Base-by-base conservation (phyloP, 2,329 filamentous ascomycete species). In the Calonectria multiphialidica region DNA sequence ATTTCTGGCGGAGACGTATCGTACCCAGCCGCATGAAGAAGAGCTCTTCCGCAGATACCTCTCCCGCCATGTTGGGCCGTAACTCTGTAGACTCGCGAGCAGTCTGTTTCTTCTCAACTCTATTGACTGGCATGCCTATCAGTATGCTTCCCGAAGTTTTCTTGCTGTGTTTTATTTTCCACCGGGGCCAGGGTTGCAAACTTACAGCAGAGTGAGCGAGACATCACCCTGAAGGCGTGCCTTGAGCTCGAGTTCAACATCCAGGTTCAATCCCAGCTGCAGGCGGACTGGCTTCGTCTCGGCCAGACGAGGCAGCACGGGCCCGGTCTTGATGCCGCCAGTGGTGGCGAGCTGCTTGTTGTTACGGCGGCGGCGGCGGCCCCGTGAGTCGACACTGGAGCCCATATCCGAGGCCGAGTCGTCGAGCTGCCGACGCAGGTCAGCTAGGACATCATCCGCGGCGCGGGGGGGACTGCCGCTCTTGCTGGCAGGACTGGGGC, bases 201-300 rank as follows among this genome's bases (percentile, higher is more conserved):
- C 72, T 75, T 74, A 74, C 72, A 75, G 72, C 33, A 75, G 61
- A 57, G 74, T 75, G 40, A 75, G 71, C 12, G 74, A 75, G 18
- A 74, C 72, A 55, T 75, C 74, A 7, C 74, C 74, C 66, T 75
- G 72, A 25, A 75, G 70, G 28, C 74, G 70, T 12, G 74, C 74
- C 61, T 75, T 75, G 28, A 75, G 70, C 67, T 75, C 74, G 28
- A 75, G 30, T 42, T 75, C 74, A 16, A 75, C 74, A 61, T 75
- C 74, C 64, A 75, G n/a, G 72, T 75, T 75, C 16, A 75, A 45
- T 5, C 74, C 74, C 23, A 75, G 62, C 68, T 74, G 74, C 45
- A 75, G 70, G 15, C 72, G 74, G 10, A 75, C 74, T 8, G 74
- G 74, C 74, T 75, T 75, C 16, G 74, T 75, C 65, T 75, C 74